Evolutionary conservation across 1,284 basidiomycete species (phyloP).

Genomic region (Meripilus lineatus): DNA sequence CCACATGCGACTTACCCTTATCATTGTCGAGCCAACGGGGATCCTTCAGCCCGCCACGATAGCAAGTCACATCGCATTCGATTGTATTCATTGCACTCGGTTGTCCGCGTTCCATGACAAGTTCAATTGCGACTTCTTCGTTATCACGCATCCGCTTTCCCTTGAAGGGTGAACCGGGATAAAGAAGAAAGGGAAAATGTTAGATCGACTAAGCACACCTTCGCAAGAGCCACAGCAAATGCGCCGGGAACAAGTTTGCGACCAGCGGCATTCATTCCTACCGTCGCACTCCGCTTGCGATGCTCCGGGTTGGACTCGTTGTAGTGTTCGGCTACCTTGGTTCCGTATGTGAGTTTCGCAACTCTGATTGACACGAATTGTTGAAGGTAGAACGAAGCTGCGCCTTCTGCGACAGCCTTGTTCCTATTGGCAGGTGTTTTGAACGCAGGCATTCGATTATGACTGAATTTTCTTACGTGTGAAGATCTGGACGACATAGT

Average conservation of each 20-base stretch:
- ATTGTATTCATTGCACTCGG: background rate
- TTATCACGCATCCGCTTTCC: background rate
- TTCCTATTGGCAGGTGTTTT: constrained; percentile 11
- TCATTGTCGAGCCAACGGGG: constrained; percentile 34
- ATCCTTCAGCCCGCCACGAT: constrained; percentile 31
- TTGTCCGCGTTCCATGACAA: constrained; percentile 8
- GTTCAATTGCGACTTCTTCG: background rate
- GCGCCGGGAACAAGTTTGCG: constrained; percentile 23
- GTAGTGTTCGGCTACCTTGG: constrained; percentile 22
- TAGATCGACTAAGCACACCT: too few species aligned
- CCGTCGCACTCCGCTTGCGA: constrained; percentile 18
- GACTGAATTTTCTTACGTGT: constrained; percentile 32
- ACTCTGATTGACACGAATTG: constrained; percentile 31
- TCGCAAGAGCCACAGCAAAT: constrained; percentile 30
- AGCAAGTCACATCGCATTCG: constrained; percentile 15
- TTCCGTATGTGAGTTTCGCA: constrained; percentile 32
- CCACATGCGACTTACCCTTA: background rate
- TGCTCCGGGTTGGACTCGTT: constrained; percentile 28
- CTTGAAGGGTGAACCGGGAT: constrained; percentile 26
- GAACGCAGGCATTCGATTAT: background rate
- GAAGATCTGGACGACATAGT: constrained; percentile 24
- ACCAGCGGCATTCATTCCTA: constrained; percentile 26
- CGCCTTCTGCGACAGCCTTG: constrained; percentile 33
- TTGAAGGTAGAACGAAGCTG: constrained; percentile 31
- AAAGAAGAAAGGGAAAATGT: constrained; percentile 33